Percentiles rank a stretch among this genome's conserved stretches.
Evolutionary conservation across 305 asterid species (phyloP).

Genomic region (Fraxinus sp.): DNA sequence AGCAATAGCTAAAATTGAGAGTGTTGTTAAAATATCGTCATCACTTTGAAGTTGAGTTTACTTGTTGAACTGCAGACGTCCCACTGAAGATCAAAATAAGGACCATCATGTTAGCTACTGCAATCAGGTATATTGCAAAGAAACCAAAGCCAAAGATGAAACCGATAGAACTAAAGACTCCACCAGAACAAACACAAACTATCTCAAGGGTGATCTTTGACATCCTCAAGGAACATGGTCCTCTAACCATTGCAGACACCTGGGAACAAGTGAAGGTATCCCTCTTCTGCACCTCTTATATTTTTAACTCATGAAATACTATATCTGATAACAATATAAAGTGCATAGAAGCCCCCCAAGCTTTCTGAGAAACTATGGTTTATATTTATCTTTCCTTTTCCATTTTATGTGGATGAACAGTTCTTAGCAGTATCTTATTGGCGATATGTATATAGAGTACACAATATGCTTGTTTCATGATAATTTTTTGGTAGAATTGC

Average conservation of each 20-base stretch:
- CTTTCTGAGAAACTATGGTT: not conserved
- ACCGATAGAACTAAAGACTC: slow-evolving; percentile 61
- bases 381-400: not conserved
- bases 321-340: not conserved
- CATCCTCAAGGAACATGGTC: slow-evolving; percentile 70
- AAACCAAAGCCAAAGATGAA: slow-evolving; percentile 79
- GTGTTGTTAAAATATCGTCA: not conserved
- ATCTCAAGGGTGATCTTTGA: slow-evolving; percentile 59
- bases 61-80: slow-evolving; percentile 17
- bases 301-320: not conserved
- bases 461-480: not conserved
- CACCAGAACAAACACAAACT: slow-evolving; percentile 76
- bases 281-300: not conserved
- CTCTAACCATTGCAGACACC: slow-evolving; percentile 70
- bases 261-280: slow-evolving; percentile 92
- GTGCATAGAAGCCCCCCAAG: not conserved
- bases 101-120: slow-evolving; percentile 61
- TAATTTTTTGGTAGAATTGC: not conserved
- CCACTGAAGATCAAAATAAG: slow-evolving; percentile 9
- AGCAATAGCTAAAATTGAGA: not conserved
- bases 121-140: slow-evolving; percentile 52
- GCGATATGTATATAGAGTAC: not conserved
- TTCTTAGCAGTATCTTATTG: not conserved
- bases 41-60: not conserved
- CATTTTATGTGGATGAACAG: not conserved